Percentiles rank a stretch among this genome's conserved stretches.
Conservation (phyloP, 139 green algal genomes). For the Chlamydomonas urium region DNA sequence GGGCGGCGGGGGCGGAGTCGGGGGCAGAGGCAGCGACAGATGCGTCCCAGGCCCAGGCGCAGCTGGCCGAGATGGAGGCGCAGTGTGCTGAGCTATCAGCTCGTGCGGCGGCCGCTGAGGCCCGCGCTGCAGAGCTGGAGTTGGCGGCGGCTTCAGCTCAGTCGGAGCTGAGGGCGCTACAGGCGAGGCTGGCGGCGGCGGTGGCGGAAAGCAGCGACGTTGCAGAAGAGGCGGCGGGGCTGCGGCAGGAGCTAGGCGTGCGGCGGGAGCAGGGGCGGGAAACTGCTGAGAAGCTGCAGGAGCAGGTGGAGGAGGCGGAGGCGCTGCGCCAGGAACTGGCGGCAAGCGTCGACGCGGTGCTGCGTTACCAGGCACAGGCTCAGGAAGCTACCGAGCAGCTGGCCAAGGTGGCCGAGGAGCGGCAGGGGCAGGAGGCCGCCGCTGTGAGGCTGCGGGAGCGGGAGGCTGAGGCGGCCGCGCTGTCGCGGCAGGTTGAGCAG, state of each 20-base stretch:
- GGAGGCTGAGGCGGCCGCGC: too few relatives aligned
- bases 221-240: neutral
- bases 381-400: neutral
- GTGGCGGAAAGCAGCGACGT: too few relatives aligned
- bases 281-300: conserved; percentile 9
- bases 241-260: neutral
- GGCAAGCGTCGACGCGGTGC: neutral
- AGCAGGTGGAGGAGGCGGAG: neutral
- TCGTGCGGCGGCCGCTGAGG: neutral
- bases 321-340: neutral
- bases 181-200: too few relatives aligned
- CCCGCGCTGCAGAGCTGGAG: neutral
- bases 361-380: neutral
- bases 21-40: too few relatives aligned
- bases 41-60: neutral
- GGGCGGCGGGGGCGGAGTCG: neutral
- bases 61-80: neutral
- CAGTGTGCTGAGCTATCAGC: neutral
- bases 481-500: too few relatives aligned
- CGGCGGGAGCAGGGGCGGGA: neutral
- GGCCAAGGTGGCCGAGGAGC: neutral
- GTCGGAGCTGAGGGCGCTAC: neutral
- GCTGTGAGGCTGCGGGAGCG: too few relatives aligned
- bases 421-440: too few relatives aligned
- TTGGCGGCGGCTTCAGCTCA: neutral